Base-by-base conservation (phyloP, 352 stramenopile species). In the Globisporangium acanthophoron region DNA sequence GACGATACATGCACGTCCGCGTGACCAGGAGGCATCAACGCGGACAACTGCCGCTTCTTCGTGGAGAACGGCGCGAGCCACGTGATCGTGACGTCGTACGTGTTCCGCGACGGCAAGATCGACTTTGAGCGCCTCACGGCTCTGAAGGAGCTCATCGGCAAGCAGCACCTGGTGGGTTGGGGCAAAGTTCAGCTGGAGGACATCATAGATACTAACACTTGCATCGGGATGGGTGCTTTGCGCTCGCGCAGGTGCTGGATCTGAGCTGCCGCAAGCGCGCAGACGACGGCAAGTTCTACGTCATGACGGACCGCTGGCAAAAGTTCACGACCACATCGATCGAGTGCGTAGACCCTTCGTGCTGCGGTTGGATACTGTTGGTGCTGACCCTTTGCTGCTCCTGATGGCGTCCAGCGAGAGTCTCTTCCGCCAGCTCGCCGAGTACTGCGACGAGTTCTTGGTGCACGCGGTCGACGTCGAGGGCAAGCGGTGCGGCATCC, bases 401-500 rank as follows among this genome's bases (percentile, higher is more conserved):
- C 6, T 11, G 33, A 11, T 11, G 3, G 9, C 13, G n/a, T 45
- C 20, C 35, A 96, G 87, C 48, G 70, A 88, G 57, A 76, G 78
- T n/a, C 86, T 94, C 53, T 87, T 99, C 56, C 69, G 87, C 51
- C 74, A 78, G 44, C 74, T 99, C 27, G 77, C 87, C 12, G 69
- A 76, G 31, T 98, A 98, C 67, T 99, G 96, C 64, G 92, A 97
- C 61, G 97, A 99, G 73, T 99, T 99, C 67, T 72, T 99, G 33
- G 96, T 99, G 1, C 97, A 99, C 71, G 97, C 96, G 0, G 97
- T 99, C 16, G 97, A 99, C 49, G 97, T 98, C 16, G 97, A 99
- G 81, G 97, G 96, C 54, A 97, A 97, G 69, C 81, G 90, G 35
- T 97, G 90, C 62, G 95, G 95, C 3, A 98, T 98, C 56, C 80